Evolutionary conservation across 1,284 basidiomycete species (phyloP).

Genomic region (Ceratobasidium papillatum): DNA sequence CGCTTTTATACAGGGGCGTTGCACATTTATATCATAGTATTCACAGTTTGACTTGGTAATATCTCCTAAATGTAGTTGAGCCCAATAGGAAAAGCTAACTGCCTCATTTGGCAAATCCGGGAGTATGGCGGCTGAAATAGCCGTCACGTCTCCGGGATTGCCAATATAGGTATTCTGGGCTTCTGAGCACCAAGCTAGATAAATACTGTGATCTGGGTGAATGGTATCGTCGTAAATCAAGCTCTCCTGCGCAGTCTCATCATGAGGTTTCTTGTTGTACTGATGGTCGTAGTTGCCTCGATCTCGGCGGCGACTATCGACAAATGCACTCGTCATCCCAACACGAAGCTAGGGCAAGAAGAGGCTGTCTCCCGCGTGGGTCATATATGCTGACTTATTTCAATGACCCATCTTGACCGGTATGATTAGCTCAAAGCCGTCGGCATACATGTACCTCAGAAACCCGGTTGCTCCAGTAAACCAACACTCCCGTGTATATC

Average conservation of each 20-base stretch:
- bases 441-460: not conserved
- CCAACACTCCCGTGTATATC: not conserved
- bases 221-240: not conserved
- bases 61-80: too few species aligned
- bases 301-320: not conserved
- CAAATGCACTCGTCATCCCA: not conserved
- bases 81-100: too few species aligned
- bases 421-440: not conserved
- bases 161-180: not conserved
- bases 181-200: not conserved
- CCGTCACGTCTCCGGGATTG: not conserved
- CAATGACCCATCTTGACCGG: not conserved
- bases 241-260: too few species aligned
- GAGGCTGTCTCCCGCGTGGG: not conserved
- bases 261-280: not conserved
- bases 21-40: too few species aligned
- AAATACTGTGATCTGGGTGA: not conserved
- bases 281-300: not conserved
- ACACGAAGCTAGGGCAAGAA: not conserved
- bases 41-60: too few species aligned
- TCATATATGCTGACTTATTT: not conserved
- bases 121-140: not conserved
- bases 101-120: not conserved
- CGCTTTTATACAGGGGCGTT: too few species aligned
- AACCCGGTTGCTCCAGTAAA: not conserved